Evolutionary conservation across 2,329 filamentous ascomycete species (phyloP).

Genomic region (Diplocarpon rosae): DNA sequence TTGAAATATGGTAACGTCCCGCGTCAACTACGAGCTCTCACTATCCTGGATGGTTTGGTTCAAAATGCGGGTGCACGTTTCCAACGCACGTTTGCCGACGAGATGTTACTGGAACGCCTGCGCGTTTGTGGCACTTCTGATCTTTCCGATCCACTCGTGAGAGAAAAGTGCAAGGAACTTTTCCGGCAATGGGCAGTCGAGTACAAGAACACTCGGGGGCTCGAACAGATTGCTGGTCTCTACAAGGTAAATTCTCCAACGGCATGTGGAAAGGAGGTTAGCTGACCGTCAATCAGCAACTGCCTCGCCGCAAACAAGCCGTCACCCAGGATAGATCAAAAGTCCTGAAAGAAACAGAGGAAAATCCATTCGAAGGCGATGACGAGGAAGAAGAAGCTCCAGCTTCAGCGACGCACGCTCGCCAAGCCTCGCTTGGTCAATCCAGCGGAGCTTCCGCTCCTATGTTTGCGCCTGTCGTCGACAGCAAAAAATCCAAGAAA

Average conservation of each 20-base stretch:
- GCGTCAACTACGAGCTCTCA: slow-evolving; percentile 78
- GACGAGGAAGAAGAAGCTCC: slow-evolving; percentile 29
- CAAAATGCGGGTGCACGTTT: slow-evolving; percentile 87
- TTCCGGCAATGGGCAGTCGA: slow-evolving; percentile 78
- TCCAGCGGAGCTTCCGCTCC: slow-evolving; percentile 9
- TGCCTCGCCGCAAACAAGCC: slow-evolving; percentile 57
- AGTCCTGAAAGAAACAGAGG: slow-evolving; percentile 69
- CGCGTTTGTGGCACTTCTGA: slow-evolving; percentile 78
- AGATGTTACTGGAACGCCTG: slow-evolving; percentile 81
- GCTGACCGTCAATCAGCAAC: slow-evolving; percentile 35
- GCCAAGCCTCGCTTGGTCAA: slow-evolving; percentile 13
- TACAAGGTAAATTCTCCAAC: slow-evolving; percentile 40
- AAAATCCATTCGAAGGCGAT: slow-evolving; percentile 57
- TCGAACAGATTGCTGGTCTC: slow-evolving; percentile 68
- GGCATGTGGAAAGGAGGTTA: not conserved
- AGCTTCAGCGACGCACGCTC: slow-evolving; percentile 12
- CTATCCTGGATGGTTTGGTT: slow-evolving; percentile 83
- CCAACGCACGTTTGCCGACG: slow-evolving; percentile 78
- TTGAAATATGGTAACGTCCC: slow-evolving; percentile 97
- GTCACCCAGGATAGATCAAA: slow-evolving; percentile 70
- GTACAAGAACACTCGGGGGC: slow-evolving; percentile 70
- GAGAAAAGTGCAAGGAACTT: slow-evolving; percentile 73
- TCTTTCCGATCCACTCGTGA: slow-evolving; percentile 76
- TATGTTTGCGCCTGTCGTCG: slow-evolving; percentile 10
- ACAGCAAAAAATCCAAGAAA: slow-evolving; percentile 30